A percentile compares a stretch with the other conserved stretches of the same genome.
These are phyloP conservation scores for Stagonosporopsis chrysanthemi DNA, from an alignment of 2,329 filamentous ascomycete genomes.

Conservation along the genomic window DNA sequence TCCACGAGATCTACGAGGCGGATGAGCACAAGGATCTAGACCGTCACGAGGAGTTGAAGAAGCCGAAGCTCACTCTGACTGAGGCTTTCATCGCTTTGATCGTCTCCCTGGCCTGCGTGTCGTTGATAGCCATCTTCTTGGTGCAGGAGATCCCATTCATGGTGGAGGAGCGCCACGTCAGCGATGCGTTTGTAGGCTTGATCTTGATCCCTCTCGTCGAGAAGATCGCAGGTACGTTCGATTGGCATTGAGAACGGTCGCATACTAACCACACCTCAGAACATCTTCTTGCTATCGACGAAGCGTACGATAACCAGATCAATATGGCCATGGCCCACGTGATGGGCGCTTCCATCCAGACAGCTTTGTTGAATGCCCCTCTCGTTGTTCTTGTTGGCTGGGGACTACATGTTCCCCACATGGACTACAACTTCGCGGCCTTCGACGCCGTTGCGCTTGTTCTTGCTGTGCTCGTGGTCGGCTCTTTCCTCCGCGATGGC, in stretches of 20 bases:
- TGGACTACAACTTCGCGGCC: constrained; percentile 85
- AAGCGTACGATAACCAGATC: constrained; percentile 84
- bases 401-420: constrained; percentile 68
- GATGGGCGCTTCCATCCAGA: constrained; percentile 86
- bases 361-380: constrained; percentile 85
- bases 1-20: constrained; percentile 73
- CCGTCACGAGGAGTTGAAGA: constrained; percentile 64
- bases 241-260: background rate
- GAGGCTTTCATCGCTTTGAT: constrained; percentile 73
- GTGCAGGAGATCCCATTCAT: constrained; percentile 75
- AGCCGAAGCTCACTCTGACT: constrained; percentile 75
- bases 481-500: constrained; percentile 84
- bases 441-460: constrained; percentile 86
- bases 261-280: constrained; percentile 55
- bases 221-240: constrained; percentile 68
- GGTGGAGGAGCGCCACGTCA: constrained; percentile 59
- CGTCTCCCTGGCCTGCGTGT: constrained; percentile 72
- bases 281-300: constrained; percentile 82
- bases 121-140: constrained; percentile 75
- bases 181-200: constrained; percentile 67
- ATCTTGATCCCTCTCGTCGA: constrained; percentile 84
- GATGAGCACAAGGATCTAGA: constrained; percentile 75
- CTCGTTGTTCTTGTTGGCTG: constrained; percentile 85
- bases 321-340: constrained; percentile 88
- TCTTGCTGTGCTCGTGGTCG: constrained; percentile 83